Percentiles rank a stretch among this genome's conserved stretches.
Conservation (phyloP, 768 basidiomycete species). For the Boletus bicolor region DNA sequence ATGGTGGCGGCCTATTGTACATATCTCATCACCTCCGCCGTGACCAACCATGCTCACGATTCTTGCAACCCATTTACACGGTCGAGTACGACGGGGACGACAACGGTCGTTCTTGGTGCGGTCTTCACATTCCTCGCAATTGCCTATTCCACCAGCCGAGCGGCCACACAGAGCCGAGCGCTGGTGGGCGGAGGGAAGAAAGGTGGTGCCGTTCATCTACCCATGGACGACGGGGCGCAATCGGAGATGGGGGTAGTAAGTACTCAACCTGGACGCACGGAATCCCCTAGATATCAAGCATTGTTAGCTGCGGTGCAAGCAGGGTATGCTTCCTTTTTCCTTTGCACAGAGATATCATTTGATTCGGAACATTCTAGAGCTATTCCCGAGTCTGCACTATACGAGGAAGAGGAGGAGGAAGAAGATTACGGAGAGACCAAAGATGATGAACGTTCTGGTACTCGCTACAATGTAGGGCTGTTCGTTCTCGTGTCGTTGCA, state of each 20-base stretch:
- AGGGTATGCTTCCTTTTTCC: slow-evolving; percentile 52
- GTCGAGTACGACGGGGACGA: slow-evolving; percentile 68
- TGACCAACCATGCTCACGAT: slow-evolving; percentile 85
- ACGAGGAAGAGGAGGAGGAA: slow-evolving; percentile 75
- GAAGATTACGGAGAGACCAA: slow-evolving; percentile 69
- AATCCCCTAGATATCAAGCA: slow-evolving; percentile 90
- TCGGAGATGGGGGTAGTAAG: slow-evolving; percentile 76
- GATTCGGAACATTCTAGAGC: slow-evolving; percentile 46
- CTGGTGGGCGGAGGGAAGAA: slow-evolving; percentile 73
- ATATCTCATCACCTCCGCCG: slow-evolving; percentile 90
- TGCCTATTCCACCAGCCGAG: slow-evolving; percentile 93
- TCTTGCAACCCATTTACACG: slow-evolving; percentile 87
- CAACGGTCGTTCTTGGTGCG: slow-evolving; percentile 86
- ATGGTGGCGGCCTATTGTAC: slow-evolving; percentile 99
- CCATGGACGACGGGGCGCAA: slow-evolving; percentile 51
- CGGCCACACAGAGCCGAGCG: slow-evolving; percentile 93
- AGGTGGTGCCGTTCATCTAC: slow-evolving; percentile 60
- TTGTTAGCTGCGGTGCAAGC: slow-evolving; percentile 94
- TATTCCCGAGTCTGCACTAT: slow-evolving; percentile 87
- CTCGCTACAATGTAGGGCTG: slow-evolving; percentile 82
- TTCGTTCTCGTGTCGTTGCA: neutral
- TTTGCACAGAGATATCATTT: neutral
- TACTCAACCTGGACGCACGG: slow-evolving; percentile 78
- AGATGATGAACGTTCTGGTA: slow-evolving; percentile 92
- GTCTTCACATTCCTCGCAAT: slow-evolving; percentile 97